Base-by-base conservation (phyloP, 805 yeast species). In the Kodamaea restingae region DNA sequence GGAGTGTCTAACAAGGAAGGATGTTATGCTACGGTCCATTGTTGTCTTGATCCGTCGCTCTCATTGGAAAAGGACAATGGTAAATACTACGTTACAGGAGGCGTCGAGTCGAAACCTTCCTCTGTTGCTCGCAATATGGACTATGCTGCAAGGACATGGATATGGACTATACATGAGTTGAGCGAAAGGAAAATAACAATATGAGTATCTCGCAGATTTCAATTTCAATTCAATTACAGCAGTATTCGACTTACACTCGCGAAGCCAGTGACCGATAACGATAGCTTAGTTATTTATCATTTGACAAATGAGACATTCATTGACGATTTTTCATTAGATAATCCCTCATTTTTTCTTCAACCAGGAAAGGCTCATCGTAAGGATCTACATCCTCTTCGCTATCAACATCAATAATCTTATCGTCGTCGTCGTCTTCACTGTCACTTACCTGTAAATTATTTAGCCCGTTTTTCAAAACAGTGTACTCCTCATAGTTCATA, bases 1-100 rank as follows among this genome's bases (percentile, higher is more conserved):
- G 95, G 95, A 2, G 83, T 81, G 3, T 67, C 83, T 2, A 75
- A 75, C 38, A 88, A 85, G 52, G 78, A 81, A 54, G 95, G 91
- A 3, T 71, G 85, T 0, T 67, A 70, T 47, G 76, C 91, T 0
- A 73, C 86, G 0, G 56, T 86, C 22, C 73, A 69, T 46, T 80
- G 85, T 43, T 78, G 86, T 8, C 56, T 85, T 31, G 76, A 79
- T 34, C 71, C 76, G 1, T 61, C 65, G 3, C 48, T 81, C 11
- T 61, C 71, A 11, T 48, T 68, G 7, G 73, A 70, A n/a, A 59
- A 61, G 9, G 84, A 81, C 50, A 84, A 78, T 50, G 95, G 95
- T 2, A 77, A 78, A 49, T 84, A 80, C 50, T 82, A 71, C 48
- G 74, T 76, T 15, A 70, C 84, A 3, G 77, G 72, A 28, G 93